Conservation (phyloP, 805 yeast genomes). For the Pichia membranifaciens region DNA sequence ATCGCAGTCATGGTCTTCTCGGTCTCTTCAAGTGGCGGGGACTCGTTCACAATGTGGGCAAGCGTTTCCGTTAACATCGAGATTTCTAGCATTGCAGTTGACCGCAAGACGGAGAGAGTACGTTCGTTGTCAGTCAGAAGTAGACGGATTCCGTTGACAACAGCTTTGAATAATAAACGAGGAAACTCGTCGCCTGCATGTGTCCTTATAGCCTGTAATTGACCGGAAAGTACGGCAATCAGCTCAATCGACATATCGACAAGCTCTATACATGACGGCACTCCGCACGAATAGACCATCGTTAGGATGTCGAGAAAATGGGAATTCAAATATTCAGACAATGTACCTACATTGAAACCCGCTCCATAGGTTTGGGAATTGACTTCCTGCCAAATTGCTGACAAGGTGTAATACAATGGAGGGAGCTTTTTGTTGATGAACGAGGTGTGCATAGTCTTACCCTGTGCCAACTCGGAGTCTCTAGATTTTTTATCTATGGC, state of each 20-base stretch:
- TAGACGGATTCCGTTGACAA: constrained; percentile 8
- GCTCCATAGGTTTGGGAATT: constrained; percentile 31
- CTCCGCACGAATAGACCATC: constrained; percentile 50
- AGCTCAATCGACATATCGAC: constrained; percentile 55
- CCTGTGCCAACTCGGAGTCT: constrained; percentile 15
- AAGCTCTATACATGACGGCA: constrained; percentile 46
- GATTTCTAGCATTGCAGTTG: not conserved
- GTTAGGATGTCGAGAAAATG: constrained; percentile 58
- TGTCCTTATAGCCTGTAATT: constrained; percentile 7
- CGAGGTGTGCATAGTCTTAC: constrained; percentile 16
- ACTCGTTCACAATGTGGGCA: not conserved
- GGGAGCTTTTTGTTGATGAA: constrained; percentile 36
- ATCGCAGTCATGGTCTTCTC: not conserved
- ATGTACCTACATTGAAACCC: constrained; percentile 45
- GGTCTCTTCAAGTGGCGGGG: constrained; percentile 7
- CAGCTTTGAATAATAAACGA: constrained; percentile 9
- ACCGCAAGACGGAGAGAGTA: constrained; percentile 5
- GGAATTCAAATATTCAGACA: constrained; percentile 46
- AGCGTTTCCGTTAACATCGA: not conserved
- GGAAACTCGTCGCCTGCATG: constrained; percentile 7
- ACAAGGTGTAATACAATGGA: constrained; percentile 48
- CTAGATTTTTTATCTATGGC: constrained; percentile 10
- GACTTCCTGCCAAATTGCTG: constrained; percentile 39
- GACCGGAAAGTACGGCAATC: constrained; percentile 28
- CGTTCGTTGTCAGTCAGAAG: constrained; percentile 10